Evolutionary conservation across 202 grass and related monocot species (phyloP).

Genomic region (Dendrocalamus latiflorus): DNA sequence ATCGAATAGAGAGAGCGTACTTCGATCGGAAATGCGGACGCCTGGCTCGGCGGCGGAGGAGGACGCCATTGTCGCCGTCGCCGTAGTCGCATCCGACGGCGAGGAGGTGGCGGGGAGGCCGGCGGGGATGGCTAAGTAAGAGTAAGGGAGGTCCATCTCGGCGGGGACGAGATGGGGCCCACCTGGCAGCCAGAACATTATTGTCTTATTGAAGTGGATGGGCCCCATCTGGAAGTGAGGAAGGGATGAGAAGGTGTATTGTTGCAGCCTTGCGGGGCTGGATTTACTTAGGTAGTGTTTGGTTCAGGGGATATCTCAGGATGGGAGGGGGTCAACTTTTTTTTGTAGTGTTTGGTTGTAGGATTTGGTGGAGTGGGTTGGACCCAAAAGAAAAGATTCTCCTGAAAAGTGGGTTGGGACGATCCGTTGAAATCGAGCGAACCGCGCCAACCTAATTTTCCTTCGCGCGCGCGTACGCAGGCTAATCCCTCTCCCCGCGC

Average conservation of each 20-base stretch:
- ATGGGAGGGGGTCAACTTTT: too few relatives aligned
- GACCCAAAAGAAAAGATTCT: too few relatives aligned
- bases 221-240: slow-evolving; percentile 2
- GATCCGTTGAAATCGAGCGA: too few relatives aligned
- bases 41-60: slow-evolving; percentile 41
- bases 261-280: neutral
- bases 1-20: slow-evolving; percentile 30
- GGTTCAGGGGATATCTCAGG: too few relatives aligned
- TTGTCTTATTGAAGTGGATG: neutral
- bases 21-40: slow-evolving; percentile 40
- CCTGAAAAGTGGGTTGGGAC: too few relatives aligned
- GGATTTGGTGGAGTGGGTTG: too few relatives aligned
- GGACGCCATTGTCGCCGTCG: slow-evolving; percentile 37
- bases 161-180: neutral
- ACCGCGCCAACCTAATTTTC: too few relatives aligned
- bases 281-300: neutral
- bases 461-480: too few relatives aligned
- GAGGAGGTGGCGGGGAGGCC: slow-evolving; percentile 3
- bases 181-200: slow-evolving; percentile 8
- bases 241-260: neutral
- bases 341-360: too few relatives aligned
- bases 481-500: too few relatives aligned
- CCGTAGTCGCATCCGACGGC: slow-evolving; percentile 41
- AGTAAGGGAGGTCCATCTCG: neutral
- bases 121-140: neutral